Evolutionary conservation across 2,329 filamentous ascomycete genomes (phyloP).

Genomic region (Lecanicillium sp.): DNA sequence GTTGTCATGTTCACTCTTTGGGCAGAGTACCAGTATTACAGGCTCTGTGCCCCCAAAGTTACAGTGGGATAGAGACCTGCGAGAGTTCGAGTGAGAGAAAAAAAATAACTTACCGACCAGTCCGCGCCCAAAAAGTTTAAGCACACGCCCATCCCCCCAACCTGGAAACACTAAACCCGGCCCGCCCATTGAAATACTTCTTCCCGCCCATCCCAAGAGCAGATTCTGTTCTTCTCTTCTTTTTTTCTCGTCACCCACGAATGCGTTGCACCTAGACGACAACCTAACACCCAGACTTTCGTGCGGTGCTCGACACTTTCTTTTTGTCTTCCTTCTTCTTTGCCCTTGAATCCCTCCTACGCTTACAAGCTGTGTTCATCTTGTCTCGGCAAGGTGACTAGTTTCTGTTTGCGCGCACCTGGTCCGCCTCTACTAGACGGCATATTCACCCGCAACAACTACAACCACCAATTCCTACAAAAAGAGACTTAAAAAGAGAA

Average conservation of each 20-base stretch:
- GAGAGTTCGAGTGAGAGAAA: too few relatives aligned
- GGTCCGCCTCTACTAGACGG: conserved; percentile 1
- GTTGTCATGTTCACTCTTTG: too few relatives aligned
- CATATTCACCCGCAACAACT: too few relatives aligned
- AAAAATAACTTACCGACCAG: too few relatives aligned
- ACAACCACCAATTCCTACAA: too few relatives aligned
- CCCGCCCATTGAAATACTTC: conserved; percentile 29
- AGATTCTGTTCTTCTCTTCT: conserved; percentile 21
- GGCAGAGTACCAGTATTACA: too few relatives aligned
- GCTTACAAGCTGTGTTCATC: conserved; percentile 15
- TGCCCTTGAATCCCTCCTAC: conserved; percentile 16
- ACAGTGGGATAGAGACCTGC: too few relatives aligned
- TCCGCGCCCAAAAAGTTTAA: too few relatives aligned
- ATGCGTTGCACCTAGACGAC: conserved; percentile 36
- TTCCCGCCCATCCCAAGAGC: conserved; percentile 22
- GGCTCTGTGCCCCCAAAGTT: too few relatives aligned
- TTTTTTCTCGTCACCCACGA: conserved; percentile 38
- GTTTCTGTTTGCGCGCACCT: conserved; percentile 10
- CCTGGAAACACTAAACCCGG: conserved; percentile 8
- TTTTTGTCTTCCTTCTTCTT: conserved; percentile 11
- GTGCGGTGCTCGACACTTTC: conserved; percentile 37
- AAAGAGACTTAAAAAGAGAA: conserved; percentile 12
- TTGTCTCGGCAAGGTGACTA: conserved; percentile 12
- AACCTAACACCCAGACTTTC: conserved; percentile 29
- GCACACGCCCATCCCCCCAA: neutral